Percentiles rank a stretch among this genome's conserved stretches.
Evolutionary conservation across 495 filamentous ascomycete genomes (phyloP).

Genomic region (Penicillium simplicissimum): DNA sequence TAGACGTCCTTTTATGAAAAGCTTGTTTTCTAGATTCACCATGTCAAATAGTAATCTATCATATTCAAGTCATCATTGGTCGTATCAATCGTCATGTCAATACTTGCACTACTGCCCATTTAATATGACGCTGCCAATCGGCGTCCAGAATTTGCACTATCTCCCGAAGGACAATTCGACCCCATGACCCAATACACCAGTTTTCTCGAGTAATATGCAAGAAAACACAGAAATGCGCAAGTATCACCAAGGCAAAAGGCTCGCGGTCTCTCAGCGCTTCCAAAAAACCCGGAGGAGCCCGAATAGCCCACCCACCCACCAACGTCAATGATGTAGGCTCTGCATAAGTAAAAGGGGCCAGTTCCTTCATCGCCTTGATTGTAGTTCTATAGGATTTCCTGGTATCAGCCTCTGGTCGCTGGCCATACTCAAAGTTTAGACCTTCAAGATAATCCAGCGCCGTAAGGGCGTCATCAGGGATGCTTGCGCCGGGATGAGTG

Average conservation of each 20-base stretch:
- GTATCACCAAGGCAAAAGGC: conserved; percentile 26
- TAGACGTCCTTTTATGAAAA: background rate
- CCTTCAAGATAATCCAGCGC: conserved; percentile 21
- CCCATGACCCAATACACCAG: conserved; percentile 26
- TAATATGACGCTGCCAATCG: conserved; percentile 23
- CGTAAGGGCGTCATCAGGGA: conserved; percentile 11
- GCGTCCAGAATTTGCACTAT: conserved; percentile 17
- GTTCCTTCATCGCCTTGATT: conserved; percentile 12
- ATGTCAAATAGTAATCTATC: background rate
- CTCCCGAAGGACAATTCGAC: conserved; percentile 19
- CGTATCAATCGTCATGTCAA: background rate
- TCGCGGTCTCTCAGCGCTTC: conserved; percentile 13
- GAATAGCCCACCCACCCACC: conserved; percentile 27
- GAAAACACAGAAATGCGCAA: conserved; percentile 30
- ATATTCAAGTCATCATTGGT: background rate
- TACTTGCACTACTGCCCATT: conserved; percentile 18
- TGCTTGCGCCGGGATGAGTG: background rate
- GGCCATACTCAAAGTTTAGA: conserved; percentile 13
- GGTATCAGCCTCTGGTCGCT: conserved; percentile 3
- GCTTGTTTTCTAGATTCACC: background rate
- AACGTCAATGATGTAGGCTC: conserved; percentile 28
- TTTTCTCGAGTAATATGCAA: conserved; percentile 26
- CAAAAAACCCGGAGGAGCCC: conserved; percentile 14
- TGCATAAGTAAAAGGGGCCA: conserved; percentile 19
- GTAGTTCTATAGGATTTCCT: conserved; percentile 7